Conservation (phyloP, 352 stramenopile genomes). For the Pythium apleroticum region DNA sequence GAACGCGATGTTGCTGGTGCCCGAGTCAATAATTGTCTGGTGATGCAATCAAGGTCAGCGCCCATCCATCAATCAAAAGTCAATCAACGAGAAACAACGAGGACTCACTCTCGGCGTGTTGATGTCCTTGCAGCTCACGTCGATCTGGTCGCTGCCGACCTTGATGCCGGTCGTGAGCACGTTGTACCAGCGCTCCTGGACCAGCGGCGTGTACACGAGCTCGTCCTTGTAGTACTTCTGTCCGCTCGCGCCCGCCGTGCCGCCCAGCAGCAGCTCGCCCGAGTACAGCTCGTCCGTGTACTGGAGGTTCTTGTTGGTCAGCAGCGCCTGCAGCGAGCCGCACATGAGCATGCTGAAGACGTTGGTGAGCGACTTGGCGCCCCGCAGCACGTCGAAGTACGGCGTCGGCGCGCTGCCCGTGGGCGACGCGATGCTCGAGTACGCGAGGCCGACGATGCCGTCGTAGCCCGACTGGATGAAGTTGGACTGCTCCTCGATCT, state of each 20-base stretch:
- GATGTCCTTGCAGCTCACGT: conserved; percentile 55
- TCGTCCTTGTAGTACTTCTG: conserved; percentile 59
- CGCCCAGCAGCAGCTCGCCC: conserved; percentile 63
- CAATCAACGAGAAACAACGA: neutral
- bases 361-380: conserved; percentile 35
- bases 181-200: conserved; percentile 80
- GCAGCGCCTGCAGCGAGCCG: conserved; percentile 66
- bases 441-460: conserved; percentile 73
- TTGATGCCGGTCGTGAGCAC: conserved; percentile 72
- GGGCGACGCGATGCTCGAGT: conserved; percentile 60
- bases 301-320: conserved; percentile 34
- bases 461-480: conserved; percentile 78
- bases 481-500: conserved; percentile 55
- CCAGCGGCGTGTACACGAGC: conserved; percentile 70
- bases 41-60: neutral
- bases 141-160: conserved; percentile 45
- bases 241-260: conserved; percentile 42
- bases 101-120: conserved; percentile 53
- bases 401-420: conserved; percentile 41
- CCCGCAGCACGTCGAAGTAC: conserved; percentile 62
- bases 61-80: neutral
- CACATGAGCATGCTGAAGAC: conserved; percentile 81
- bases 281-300: conserved; percentile 50
- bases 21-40: conserved; percentile 77
- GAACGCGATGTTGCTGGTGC: conserved; percentile 80